These are phyloP conservation scores for Nitzschia sp. DNA, from an alignment of 108 stramenopile genomes.

Conservation along the genomic window DNA sequence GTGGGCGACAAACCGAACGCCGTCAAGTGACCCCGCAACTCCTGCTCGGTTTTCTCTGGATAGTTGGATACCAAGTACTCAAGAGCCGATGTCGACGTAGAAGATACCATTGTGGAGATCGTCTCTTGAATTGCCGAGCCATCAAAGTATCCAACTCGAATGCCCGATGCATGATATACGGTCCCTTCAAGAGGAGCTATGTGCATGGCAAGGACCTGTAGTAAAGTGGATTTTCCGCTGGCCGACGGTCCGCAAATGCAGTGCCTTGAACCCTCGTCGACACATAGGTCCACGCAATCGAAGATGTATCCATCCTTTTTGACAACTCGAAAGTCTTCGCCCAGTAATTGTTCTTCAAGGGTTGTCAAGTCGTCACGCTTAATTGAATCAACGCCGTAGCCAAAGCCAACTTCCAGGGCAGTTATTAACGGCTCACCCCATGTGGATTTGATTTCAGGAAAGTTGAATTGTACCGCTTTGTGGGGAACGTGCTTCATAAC, in stretches of 20 bases:
- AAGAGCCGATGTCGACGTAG: constrained; percentile 36
- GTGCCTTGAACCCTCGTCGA: constrained; percentile 61
- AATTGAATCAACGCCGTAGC: constrained; percentile 22
- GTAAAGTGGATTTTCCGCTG: constrained; percentile 86
- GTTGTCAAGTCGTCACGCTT: background rate
- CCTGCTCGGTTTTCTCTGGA: constrained; percentile 74
- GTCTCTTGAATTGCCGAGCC: constrained; percentile 84
- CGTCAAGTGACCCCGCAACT: constrained; percentile 81
- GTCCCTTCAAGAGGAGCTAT: constrained; percentile 78
- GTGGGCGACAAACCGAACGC: constrained; percentile 75
- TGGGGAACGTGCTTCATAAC: constrained; percentile 51
- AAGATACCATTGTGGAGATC: constrained; percentile 39
- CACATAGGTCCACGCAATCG: constrained; percentile 76
- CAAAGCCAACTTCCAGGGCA: constrained; percentile 69
- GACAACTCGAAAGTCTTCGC: constrained; percentile 9
- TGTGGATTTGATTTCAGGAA: constrained; percentile 18
- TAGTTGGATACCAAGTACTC: constrained; percentile 46
- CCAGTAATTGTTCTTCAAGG: background rate
- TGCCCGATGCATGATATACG: constrained; percentile 71
- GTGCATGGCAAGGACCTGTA: constrained; percentile 85
- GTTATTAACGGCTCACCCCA: constrained; percentile 77
- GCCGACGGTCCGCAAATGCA: constrained; percentile 88
- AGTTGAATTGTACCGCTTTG: constrained; percentile 71
- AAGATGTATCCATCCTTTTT: constrained; percentile 54
- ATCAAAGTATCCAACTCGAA: constrained; percentile 82